Percentiles rank a stretch among this genome's conserved stretches.
These are phyloP conservation scores for Cercophora scortea DNA, from an alignment of 495 filamentous ascomycete genomes.

Conservation along the genomic window DNA sequence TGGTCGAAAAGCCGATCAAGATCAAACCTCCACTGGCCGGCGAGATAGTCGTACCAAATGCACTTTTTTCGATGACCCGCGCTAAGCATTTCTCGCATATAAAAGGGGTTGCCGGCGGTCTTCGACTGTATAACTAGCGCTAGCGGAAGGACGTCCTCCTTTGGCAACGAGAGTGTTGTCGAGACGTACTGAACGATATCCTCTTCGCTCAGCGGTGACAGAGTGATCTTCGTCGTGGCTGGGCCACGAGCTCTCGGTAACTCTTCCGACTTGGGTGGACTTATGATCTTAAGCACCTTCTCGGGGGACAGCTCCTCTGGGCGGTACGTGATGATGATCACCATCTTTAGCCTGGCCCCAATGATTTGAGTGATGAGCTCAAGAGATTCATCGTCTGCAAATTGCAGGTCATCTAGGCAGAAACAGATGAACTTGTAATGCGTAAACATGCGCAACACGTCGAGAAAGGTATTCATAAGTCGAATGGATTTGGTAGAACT, in stretches of 20 bases:
- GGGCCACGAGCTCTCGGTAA: conserved; percentile 35
- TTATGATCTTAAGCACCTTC: conserved; percentile 37
- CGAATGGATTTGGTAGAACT: conserved; percentile 66
- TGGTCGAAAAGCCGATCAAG: conserved; percentile 75
- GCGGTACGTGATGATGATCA: conserved; percentile 63
- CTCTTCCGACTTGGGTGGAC: conserved; percentile 38
- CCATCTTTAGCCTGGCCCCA: conserved; percentile 61
- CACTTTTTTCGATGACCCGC: conserved; percentile 77
- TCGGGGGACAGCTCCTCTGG: conserved; percentile 44
- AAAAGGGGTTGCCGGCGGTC: conserved; percentile 76
- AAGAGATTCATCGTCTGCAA: conserved; percentile 75
- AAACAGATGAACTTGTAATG: conserved; percentile 74
- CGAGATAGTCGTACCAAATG: conserved; percentile 81
- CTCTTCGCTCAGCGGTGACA: conserved; percentile 62
- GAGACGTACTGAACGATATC: conserved; percentile 72
- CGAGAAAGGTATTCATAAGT: conserved; percentile 74
- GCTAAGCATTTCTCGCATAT: conserved; percentile 84
- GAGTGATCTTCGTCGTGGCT: conserved; percentile 55
- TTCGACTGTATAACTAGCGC: conserved; percentile 75
- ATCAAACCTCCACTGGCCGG: conserved; percentile 73
- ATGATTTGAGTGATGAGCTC: conserved; percentile 73
- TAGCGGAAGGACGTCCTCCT: conserved; percentile 53
- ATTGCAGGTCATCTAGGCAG: conserved; percentile 79
- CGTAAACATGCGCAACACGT: conserved; percentile 72
- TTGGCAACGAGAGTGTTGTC: conserved; percentile 56